A percentile compares a stretch with the other conserved stretches of the same genome.
Evolutionary conservation across 225 moss, liverwort and hornwort species (phyloP).

Genomic region (Physcomitrellopsis africana): DNA sequence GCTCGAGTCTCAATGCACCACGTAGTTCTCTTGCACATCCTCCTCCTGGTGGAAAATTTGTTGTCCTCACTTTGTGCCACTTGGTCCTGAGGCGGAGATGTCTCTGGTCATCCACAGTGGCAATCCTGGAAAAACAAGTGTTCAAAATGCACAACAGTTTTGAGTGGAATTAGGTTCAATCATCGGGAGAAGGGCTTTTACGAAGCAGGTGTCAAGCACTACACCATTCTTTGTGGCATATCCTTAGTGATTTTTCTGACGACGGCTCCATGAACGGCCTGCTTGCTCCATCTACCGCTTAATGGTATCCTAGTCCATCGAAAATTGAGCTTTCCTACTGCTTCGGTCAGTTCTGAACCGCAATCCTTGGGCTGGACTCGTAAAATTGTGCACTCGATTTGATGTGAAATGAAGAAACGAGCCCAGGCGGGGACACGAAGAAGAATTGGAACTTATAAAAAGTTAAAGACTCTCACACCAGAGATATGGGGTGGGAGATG

Average conservation of each 20-base stretch:
- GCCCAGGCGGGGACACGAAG: background rate
- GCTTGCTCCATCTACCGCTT: background rate
- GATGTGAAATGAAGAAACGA: background rate
- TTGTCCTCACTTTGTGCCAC: background rate
- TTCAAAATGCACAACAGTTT: background rate
- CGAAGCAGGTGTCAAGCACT: no score
- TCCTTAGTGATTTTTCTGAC: background rate
- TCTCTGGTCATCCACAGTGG: background rate
- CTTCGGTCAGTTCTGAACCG: background rate
- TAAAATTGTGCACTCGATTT: background rate
- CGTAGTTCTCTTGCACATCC: background rate
- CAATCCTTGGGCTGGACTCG: background rate
- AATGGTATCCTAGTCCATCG: background rate
- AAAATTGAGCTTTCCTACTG: slow-evolving; percentile 6
- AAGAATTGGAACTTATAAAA: background rate
- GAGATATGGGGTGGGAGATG: slow-evolving; percentile 56
- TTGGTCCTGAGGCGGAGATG: background rate
- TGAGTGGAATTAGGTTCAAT: slow-evolving; percentile 3
- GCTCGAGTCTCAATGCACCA: background rate
- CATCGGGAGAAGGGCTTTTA: background rate
- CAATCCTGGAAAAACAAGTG: background rate
- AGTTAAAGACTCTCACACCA: background rate
- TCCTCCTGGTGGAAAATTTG: background rate
- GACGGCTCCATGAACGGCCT: background rate
- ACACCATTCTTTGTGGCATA: background rate